Evolutionary conservation across 73 alveolate species (phyloP).

Genomic region (Stentor coeruleus): DNA sequence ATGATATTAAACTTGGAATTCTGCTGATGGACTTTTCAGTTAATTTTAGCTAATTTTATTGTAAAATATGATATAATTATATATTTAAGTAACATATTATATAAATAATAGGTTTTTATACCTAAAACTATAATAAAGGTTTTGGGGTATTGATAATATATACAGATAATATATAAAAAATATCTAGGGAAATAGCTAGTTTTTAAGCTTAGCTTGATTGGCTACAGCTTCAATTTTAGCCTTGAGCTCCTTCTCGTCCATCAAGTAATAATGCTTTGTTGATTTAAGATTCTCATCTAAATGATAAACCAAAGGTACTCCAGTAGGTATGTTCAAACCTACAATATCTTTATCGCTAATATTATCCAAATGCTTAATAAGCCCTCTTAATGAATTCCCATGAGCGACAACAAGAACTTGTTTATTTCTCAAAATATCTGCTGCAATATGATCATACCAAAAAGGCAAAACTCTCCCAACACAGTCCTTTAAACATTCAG

Average conservation of each 20-base stretch:
- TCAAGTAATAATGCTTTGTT: constrained; percentile 60
- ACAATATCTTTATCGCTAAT: constrained; percentile 69
- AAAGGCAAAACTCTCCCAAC: constrained; percentile 88
- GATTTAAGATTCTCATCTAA: constrained; percentile 69
- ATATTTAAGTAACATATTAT: too few species aligned
- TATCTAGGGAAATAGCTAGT: too few species aligned
- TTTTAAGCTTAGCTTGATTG: constrained; percentile 49
- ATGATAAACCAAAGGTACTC: constrained; percentile 85
- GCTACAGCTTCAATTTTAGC: constrained; percentile 65
- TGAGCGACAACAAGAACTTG: constrained; percentile 96
- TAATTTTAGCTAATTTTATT: too few species aligned
- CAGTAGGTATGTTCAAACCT: constrained; percentile 77
- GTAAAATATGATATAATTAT: too few species aligned
- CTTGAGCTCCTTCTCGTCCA: constrained; percentile 63
- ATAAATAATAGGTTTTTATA: too few species aligned
- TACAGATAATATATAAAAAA: too few species aligned
- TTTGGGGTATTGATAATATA: too few species aligned
- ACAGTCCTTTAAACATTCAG: constrained; percentile 91
- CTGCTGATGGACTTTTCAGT: too few species aligned
- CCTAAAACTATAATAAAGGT: too few species aligned
- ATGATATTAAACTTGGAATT: too few species aligned
- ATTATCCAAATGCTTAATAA: constrained; percentile 90
- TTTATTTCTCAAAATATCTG: constrained; percentile 79
- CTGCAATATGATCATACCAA: constrained; percentile 86
- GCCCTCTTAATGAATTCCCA: constrained; percentile 96